Evolutionary conservation across 306 rosid species (phyloP).

Genomic region (Rosa persica): DNA sequence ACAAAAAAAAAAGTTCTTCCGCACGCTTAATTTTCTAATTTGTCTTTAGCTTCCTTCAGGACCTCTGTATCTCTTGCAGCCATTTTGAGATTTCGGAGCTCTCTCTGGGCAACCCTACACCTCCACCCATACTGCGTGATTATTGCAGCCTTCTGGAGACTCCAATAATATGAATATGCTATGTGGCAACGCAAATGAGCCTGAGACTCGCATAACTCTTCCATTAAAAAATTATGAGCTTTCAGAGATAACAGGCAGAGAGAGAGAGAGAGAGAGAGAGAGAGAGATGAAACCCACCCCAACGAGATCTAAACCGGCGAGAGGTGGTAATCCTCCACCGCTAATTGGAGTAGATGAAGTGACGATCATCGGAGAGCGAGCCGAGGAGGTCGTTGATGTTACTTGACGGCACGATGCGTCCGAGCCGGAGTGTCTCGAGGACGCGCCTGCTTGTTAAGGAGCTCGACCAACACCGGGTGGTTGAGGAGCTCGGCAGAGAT

Average conservation of each 20-base stretch:
- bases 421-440: conserved; percentile 66
- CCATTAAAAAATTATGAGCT: too few relatives aligned
- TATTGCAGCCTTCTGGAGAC: conserved; percentile 80
- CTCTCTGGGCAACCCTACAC: conserved; percentile 83
- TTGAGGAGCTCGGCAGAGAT: conserved; percentile 70
- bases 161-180: conserved; percentile 72
- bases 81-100: conserved; percentile 95
- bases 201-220: conserved; percentile 29
- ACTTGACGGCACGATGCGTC: conserved; percentile 43
- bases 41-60: conserved; percentile 97
- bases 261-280: too few relatives aligned
- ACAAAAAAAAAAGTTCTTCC: conserved; percentile 98
- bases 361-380: conserved; percentile 38
- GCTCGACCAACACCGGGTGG: conserved; percentile 80
- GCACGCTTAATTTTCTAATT: conserved; percentile 98
- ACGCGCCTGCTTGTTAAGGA: conserved; percentile 73
- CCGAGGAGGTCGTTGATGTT: conserved; percentile 50
- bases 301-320: neutral
- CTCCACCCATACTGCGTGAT: conserved; percentile 97
- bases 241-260: too few relatives aligned
- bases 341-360: conserved; percentile 9
- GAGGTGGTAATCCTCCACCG: neutral
- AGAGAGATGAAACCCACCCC: neutral
- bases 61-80: conserved; percentile 99
- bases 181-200: conserved; percentile 70